phyloP scores from a whole-genome alignment of 164 flowering plant species.

The Pachysandra terminalis region DNA sequence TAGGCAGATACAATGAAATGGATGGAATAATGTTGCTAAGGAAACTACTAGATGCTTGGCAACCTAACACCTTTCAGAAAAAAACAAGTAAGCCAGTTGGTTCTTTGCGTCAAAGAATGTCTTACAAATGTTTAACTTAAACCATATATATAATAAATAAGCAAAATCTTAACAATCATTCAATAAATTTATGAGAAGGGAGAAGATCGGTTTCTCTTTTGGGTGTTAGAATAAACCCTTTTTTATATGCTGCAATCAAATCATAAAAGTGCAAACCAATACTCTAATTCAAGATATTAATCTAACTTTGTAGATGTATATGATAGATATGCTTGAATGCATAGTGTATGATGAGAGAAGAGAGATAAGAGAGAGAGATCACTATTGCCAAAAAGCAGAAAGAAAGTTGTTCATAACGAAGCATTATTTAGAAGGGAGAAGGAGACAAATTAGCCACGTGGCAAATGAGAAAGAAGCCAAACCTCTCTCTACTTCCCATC shows the following conservation, averaged over 20 bases:
- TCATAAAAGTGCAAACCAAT: background rate
- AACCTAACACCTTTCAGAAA: background rate
- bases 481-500: background rate
- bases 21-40: background rate
- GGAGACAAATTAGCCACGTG: constrained; percentile 10
- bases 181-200: background rate
- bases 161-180: background rate
- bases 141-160: background rate
- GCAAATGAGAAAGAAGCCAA: constrained; percentile 1
- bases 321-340: too few species aligned
- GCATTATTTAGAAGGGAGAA: background rate
- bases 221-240: background rate
- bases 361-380: background rate
- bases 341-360: background rate
- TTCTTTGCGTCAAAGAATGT: too few species aligned
- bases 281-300: background rate
- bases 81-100: too few species aligned
- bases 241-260: background rate
- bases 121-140: too few species aligned
- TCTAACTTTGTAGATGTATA: too few species aligned
- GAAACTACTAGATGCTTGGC: background rate
- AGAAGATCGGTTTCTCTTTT: background rate
- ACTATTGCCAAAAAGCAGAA: background rate
- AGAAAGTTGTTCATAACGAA: background rate
- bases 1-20: too few species aligned